Conservation (phyloP, 345 rosid species). For the Linum trigynum region DNA sequence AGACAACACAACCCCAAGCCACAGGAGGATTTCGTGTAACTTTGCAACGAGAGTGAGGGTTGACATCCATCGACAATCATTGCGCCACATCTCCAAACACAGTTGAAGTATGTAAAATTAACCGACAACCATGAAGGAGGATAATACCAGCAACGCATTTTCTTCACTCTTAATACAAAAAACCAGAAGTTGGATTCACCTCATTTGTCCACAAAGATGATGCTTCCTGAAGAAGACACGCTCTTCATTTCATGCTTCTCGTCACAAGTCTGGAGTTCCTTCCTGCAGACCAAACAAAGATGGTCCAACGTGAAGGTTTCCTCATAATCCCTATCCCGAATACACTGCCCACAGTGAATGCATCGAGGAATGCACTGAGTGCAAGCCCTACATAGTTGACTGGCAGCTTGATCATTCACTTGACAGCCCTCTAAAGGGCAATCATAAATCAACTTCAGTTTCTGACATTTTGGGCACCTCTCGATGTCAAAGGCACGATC, state of each 20-base stretch:
- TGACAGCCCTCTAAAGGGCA: background rate
- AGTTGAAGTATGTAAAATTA: no score
- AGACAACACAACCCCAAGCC: no score
- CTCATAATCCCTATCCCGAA: background rate
- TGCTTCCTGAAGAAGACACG: constrained; percentile 14
- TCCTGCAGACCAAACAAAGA: background rate
- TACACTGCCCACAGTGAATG: background rate
- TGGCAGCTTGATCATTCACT: background rate
- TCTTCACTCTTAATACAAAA: no score
- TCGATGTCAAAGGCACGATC: background rate
- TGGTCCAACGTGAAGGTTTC: background rate
- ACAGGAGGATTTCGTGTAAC: no score
- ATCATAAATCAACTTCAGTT: background rate
- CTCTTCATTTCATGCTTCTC: constrained; percentile 8
- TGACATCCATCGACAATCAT: no score
- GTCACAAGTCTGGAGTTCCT: constrained; percentile 2
- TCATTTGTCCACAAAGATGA: no score
- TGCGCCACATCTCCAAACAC: no score
- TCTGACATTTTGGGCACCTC: background rate
- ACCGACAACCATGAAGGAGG: no score
- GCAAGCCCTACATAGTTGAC: background rate
- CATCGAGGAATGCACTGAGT: background rate
- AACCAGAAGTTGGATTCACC: no score
- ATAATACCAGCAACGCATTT: no score
- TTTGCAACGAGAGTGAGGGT: no score